Conservation (phyloP, 768 basidiomycete species). For the Agrocybe chaxingu region DNA sequence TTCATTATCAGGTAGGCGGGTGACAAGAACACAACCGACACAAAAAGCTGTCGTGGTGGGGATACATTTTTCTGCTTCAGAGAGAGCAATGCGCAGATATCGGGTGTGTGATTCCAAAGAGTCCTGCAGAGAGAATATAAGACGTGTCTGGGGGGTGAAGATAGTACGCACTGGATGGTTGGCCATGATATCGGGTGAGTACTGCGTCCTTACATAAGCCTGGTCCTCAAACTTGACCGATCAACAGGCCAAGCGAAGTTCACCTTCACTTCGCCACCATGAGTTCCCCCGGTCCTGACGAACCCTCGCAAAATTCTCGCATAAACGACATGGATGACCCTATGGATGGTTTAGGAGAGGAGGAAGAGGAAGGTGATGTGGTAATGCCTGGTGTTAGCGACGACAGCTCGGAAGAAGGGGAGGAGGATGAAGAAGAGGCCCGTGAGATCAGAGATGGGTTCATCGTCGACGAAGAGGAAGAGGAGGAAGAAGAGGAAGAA, state of each 20-base stretch:
- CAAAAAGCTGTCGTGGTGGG: constrained; percentile 80
- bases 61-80: constrained; percentile 66
- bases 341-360: constrained; percentile 59
- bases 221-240: no score
- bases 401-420: constrained; percentile 80
- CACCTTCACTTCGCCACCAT: constrained; percentile 30
- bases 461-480: constrained; percentile 90
- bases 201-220: no score
- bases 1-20: constrained; percentile 35
- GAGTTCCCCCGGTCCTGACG: constrained; percentile 48
- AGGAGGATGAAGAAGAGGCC: constrained; percentile 89
- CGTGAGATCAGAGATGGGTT: constrained; percentile 81
- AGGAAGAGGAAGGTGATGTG: constrained; percentile 54
- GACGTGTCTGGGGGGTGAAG: neutral
- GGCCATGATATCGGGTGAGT: neutral
- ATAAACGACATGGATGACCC: constrained; percentile 49
- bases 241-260: no score
- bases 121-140: neutral
- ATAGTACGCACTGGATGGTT: neutral
- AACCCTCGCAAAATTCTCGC: constrained; percentile 25
- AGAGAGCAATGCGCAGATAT: constrained; percentile 64
- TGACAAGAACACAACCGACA: constrained; percentile 81
- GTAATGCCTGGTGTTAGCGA: constrained; percentile 55
- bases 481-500: constrained; percentile 75
- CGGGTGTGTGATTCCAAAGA: constrained; percentile 19